A percentile compares a stretch with the other conserved stretches of the same genome.
Evolutionary conservation across 1,284 basidiomycete species (phyloP).

Genomic region (Laetiporus sulphureus): DNA sequence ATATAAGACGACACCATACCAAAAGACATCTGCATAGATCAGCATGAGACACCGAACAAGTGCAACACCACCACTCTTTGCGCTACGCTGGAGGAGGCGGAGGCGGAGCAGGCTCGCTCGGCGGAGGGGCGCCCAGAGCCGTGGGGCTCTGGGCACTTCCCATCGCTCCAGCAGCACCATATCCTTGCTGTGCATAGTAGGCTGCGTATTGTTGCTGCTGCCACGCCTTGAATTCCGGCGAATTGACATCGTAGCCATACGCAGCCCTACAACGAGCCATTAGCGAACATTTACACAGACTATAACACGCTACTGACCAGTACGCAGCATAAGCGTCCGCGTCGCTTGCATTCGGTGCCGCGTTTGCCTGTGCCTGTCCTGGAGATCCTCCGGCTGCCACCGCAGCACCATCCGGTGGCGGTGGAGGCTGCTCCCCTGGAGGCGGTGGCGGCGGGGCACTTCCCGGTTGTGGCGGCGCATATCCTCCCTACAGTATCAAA

Average conservation of each 20-base stretch:
- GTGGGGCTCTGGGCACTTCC: constrained; percentile 12
- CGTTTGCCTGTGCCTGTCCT: constrained; percentile 27
- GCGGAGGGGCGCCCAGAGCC: constrained; percentile 26
- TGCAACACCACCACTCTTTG: too few species aligned
- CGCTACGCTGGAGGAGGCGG: constrained; percentile 24
- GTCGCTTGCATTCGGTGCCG: constrained; percentile 43
- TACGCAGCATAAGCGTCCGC: constrained; percentile 63
- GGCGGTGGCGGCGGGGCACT: constrained; percentile 56
- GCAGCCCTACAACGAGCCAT: constrained; percentile 53
- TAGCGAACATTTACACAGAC: neutral
- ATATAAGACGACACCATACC: too few species aligned
- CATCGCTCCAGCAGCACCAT: constrained; percentile 15
- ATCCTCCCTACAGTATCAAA: constrained; percentile 40
- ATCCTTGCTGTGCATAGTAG: constrained; percentile 51
- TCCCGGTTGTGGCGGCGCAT: constrained; percentile 54
- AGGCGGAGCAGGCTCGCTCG: constrained; percentile 32
- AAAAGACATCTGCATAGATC: neutral
- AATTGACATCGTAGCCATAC: constrained; percentile 87
- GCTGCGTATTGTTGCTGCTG: constrained; percentile 66
- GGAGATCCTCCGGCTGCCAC: constrained; percentile 28
- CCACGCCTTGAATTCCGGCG: constrained; percentile 76
- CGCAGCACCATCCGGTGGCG: constrained; percentile 42
- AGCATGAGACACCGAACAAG: neutral
- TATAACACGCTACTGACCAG: constrained; percentile 40
- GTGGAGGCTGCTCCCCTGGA: constrained; percentile 55